Conservation (phyloP, 2,329 filamentous ascomycete genomes). For the Sclerotinia minor region DNA sequence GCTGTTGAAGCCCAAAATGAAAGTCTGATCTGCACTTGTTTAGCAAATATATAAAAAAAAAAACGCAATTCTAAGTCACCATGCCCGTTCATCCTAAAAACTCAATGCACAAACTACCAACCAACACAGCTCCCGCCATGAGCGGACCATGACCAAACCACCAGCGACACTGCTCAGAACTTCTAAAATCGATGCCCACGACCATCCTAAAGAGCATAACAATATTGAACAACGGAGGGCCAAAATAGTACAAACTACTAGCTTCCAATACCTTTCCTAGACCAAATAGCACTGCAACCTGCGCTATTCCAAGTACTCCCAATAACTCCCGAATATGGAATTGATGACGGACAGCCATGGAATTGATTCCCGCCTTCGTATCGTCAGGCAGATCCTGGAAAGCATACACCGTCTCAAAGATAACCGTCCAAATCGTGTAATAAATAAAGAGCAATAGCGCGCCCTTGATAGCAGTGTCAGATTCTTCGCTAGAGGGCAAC, state of each 20-base stretch:
- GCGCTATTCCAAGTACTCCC: background rate
- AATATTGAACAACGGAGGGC: background rate
- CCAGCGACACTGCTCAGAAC: conserved; percentile 14
- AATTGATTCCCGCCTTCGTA: conserved; percentile 21
- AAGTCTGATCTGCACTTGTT: background rate
- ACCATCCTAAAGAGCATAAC: conserved; percentile 9
- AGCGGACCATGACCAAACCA: conserved; percentile 18
- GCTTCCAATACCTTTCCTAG: background rate
- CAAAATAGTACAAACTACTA: background rate
- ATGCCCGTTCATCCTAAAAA: background rate
- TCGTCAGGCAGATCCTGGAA: conserved; percentile 25
- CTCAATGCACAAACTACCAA: background rate
- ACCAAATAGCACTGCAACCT: background rate
- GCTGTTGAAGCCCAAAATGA: background rate
- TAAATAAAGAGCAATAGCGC: background rate
- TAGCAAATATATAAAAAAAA: background rate
- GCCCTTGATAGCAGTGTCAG: background rate
- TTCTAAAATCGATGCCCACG: conserved; percentile 11
- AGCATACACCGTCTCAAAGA: conserved; percentile 24
- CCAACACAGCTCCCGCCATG: background rate
- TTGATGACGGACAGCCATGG: conserved; percentile 11
- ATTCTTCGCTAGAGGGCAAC: background rate
- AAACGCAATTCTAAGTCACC: background rate
- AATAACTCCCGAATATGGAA: background rate
- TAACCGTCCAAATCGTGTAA: conserved; percentile 16